Evolutionary conservation across 139 green algal genomes (phyloP).

Genomic region (Chlorella sp.): DNA sequence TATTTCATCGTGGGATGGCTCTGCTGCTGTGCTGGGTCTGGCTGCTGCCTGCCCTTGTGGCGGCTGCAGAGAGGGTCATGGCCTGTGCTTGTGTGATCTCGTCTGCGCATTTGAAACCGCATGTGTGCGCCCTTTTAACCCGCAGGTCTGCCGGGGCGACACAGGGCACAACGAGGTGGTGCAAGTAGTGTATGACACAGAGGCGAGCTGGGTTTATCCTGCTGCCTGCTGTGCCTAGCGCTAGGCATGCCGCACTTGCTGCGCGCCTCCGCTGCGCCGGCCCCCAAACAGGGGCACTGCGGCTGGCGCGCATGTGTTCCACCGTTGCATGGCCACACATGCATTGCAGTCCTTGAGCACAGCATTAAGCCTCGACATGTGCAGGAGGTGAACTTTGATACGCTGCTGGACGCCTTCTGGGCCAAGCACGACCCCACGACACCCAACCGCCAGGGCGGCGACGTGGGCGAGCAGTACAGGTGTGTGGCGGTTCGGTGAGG

Average conservation of each 20-base stretch:
- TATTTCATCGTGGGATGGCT: background rate
- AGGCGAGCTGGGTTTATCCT: too few species aligned
- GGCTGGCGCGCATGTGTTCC: too few species aligned
- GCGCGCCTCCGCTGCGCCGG: too few species aligned
- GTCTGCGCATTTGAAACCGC: background rate
- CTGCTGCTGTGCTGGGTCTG: background rate
- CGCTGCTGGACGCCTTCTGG: constrained; percentile 81
- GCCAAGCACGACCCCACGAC: constrained; percentile 76
- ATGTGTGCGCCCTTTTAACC: background rate
- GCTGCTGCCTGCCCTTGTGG: background rate
- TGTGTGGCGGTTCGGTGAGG: background rate
- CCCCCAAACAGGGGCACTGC: too few species aligned
- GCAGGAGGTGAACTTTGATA: constrained; percentile 49
- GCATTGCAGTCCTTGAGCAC: background rate
- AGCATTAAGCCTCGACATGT: background rate
- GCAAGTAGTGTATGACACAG: constrained; percentile 73
- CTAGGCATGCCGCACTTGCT: too few species aligned
- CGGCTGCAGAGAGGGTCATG: background rate
- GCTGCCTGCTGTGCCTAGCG: too few species aligned
- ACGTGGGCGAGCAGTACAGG: constrained; percentile 82
- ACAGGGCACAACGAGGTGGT: constrained; percentile 85
- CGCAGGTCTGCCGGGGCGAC: constrained; percentile 60
- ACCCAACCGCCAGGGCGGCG: constrained; percentile 75
- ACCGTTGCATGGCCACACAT: too few species aligned
- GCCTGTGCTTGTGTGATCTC: background rate